These are phyloP conservation scores for Xylariaceae sp. DNA, from an alignment of 2,329 filamentous ascomycete species.

Conservation along the genomic window DNA sequence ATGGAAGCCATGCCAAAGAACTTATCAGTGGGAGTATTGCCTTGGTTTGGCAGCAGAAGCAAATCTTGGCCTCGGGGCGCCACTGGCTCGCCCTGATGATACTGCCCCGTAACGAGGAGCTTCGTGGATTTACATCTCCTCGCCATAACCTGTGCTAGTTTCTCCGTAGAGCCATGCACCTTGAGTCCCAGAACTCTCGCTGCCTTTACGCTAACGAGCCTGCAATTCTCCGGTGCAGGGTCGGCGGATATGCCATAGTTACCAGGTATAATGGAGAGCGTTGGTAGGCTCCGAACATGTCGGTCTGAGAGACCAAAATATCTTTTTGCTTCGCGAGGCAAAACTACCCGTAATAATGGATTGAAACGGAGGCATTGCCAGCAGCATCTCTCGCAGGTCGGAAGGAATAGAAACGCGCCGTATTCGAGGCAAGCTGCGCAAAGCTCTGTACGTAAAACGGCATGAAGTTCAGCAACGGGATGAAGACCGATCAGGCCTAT, in stretches of 20 bases:
- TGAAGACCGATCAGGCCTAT: not conserved
- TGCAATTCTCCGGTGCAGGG: not conserved
- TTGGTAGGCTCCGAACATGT: no score
- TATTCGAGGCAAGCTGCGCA: not conserved
- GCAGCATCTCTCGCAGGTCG: conserved; percentile 1
- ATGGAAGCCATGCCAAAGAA: not conserved
- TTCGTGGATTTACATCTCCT: no score
- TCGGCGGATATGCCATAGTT: no score
- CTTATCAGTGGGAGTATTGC: not conserved
- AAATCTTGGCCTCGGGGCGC: not conserved
- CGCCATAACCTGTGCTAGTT: not conserved
- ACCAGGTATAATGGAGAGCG: no score
- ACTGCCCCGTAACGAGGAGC: no score
- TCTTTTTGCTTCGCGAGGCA: no score
- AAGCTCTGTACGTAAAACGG: not conserved
- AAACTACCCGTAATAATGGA: not conserved
- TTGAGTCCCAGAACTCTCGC: not conserved
- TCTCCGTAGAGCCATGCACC: not conserved
- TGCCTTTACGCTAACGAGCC: not conserved
- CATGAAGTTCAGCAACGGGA: not conserved
- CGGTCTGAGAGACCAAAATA: no score
- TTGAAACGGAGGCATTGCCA: not conserved
- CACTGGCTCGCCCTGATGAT: no score
- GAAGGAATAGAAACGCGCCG: conserved; percentile 7
- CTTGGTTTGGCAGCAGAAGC: conserved; percentile 5